Evolutionary conservation across 108 stramenopile species (phyloP).

Genomic region (Nannochloropsis salina): DNA sequence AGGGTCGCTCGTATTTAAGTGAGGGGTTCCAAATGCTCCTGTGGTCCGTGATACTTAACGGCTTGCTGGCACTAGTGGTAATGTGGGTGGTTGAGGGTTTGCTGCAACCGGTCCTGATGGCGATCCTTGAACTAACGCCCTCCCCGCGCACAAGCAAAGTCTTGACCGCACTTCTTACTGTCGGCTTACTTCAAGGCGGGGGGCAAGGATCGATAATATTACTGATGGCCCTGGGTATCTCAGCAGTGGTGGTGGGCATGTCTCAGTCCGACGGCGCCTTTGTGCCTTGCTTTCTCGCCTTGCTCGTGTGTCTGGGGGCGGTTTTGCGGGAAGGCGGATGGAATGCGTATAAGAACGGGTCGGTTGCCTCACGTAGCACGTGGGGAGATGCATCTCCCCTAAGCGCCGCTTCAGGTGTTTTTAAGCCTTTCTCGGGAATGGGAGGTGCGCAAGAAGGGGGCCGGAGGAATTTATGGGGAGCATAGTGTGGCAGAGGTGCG

Average conservation of each 20-base stretch:
- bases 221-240: neutral
- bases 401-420: neutral
- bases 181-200: neutral
- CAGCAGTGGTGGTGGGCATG: neutral
- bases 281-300: neutral
- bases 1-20: neutral
- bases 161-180: neutral
- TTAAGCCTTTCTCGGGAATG: neutral
- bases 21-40: neutral
- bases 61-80: neutral
- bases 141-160: constrained; percentile 12
- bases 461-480: neutral
- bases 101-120: neutral
- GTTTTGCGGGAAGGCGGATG: neutral
- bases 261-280: neutral
- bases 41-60: neutral
- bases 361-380: neutral
- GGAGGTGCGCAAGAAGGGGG: neutral
- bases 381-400: neutral
- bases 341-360: neutral
- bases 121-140: neutral
- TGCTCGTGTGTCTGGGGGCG: neutral
- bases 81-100: neutral
- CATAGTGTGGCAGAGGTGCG: neutral
- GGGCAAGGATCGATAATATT: neutral